phyloP scores from a whole-genome alignment of 1,139 yeast genomes.

The Taiozyma sp. region DNA sequence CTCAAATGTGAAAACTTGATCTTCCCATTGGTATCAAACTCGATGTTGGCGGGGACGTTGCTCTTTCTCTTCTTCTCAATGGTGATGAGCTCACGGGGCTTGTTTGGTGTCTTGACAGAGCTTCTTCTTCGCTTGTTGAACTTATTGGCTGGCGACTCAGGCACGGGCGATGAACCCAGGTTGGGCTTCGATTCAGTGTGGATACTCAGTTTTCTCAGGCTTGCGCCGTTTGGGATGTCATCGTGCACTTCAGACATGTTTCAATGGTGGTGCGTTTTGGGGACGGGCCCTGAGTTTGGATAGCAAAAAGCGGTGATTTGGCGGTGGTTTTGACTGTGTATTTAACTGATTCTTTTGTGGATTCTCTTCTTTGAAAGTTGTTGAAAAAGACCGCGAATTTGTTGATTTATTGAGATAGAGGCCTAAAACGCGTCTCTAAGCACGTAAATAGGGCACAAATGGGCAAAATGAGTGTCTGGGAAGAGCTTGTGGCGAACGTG shows the following conservation, averaged over 20 bases:
- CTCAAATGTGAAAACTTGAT: conserved; percentile 42
- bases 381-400: background rate
- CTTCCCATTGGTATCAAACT: conserved; percentile 24
- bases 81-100: conserved; percentile 4
- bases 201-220: background rate
- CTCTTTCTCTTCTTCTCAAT: conserved; percentile 40
- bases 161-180: background rate
- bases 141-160: background rate
- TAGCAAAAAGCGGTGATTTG: background rate
- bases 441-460: no score
- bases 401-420: no score
- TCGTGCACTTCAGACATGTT: background rate
- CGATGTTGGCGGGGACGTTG: conserved; percentile 29
- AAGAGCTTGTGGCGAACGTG: conserved; percentile 8
- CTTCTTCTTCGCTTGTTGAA: conserved; percentile 30
- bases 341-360: no score
- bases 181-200: background rate
- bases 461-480: conserved; percentile 17
- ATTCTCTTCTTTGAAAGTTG: no score
- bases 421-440: no score
- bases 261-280: background rate
- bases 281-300: background rate
- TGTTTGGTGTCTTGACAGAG: conserved; percentile 11
- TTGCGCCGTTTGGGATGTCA: background rate
- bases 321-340: background rate